Conservation (phyloP, 257 asterid species). For the Solanum medicagineum region DNA sequence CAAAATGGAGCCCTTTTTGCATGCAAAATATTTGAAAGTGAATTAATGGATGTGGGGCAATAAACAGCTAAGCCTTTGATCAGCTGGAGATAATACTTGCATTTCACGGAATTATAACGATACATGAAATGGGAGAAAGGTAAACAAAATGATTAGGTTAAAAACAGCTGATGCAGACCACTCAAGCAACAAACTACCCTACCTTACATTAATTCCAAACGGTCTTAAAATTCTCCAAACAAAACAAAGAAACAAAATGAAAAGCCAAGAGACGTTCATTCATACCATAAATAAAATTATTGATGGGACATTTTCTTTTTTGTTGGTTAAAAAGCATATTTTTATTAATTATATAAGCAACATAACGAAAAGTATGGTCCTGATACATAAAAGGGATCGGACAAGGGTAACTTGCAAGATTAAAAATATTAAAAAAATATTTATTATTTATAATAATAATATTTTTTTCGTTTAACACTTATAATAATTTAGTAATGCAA, state of each 20-base stretch:
- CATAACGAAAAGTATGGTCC: neutral
- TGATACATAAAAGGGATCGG: no score
- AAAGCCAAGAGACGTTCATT: neutral
- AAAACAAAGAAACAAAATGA: conserved; percentile 6
- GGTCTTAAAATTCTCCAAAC: neutral
- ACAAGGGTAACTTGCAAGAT: no score
- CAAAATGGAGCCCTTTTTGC: neutral
- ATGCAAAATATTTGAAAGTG: neutral
- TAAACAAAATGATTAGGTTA: neutral
- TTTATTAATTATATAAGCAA: neutral
- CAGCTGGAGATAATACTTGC: conserved; percentile 23
- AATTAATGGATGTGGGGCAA: conserved; percentile 9
- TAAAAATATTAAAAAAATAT: no score
- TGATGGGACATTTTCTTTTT: neutral
- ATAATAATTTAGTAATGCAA: no score
- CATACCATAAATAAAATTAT: neutral
- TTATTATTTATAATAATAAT: no score
- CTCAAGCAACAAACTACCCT: conserved; percentile 4
- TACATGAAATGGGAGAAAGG: conserved; percentile 7
- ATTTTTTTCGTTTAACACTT: no score
- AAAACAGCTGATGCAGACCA: conserved; percentile 12
- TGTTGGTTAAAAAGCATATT: neutral
- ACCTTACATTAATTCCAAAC: neutral
- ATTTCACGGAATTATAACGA: conserved; percentile 11
- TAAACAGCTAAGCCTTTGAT: conserved; percentile 19